Conservation (phyloP, 2,329 filamentous ascomycete genomes). For the Aspergillus sp. region DNA sequence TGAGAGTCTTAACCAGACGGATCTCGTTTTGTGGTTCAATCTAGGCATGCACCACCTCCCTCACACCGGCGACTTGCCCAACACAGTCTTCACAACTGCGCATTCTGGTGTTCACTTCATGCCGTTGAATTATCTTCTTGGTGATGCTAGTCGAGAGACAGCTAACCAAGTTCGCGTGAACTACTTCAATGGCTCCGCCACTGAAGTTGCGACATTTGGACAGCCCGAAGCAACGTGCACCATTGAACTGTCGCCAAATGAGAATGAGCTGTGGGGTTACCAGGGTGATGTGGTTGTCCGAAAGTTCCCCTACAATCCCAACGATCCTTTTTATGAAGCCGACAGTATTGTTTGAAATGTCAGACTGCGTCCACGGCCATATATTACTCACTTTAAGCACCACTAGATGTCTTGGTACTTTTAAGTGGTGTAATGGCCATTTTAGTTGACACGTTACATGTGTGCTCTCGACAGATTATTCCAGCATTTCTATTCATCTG, state of each 20-base stretch:
- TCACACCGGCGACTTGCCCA: constrained; percentile 53
- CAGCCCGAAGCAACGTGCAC: constrained; percentile 7
- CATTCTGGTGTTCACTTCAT: constrained; percentile 16
- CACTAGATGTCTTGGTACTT: too few relatives aligned
- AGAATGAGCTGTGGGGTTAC: constrained; percentile 10
- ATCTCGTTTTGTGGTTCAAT: constrained; percentile 52
- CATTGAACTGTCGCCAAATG: constrained; percentile 1
- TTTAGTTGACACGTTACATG: too few relatives aligned
- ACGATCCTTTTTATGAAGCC: constrained; percentile 10
- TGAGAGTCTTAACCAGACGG: constrained; percentile 13
- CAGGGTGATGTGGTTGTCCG: constrained; percentile 11
- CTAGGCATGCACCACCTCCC: constrained; percentile 59
- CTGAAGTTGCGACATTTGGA: constrained; percentile 9
- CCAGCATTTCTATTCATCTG: too few relatives aligned
- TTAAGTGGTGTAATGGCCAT: too few relatives aligned
- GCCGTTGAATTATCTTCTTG: constrained; percentile 12
- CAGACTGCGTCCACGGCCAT: too few relatives aligned
- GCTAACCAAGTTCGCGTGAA: constrained; percentile 11
- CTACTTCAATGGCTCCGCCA: constrained; percentile 6
- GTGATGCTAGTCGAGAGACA: constrained; percentile 8
- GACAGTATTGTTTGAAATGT: neutral
- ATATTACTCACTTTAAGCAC: too few relatives aligned
- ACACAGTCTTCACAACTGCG: constrained; percentile 42
- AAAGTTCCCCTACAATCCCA: constrained; percentile 12
- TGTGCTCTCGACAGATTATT: too few relatives aligned